Evolutionary conservation across 73 alveolate genomes (phyloP), one percentile per base, ranked within the genome.

Genomic region (Paramecium sexaurelia): DNA sequence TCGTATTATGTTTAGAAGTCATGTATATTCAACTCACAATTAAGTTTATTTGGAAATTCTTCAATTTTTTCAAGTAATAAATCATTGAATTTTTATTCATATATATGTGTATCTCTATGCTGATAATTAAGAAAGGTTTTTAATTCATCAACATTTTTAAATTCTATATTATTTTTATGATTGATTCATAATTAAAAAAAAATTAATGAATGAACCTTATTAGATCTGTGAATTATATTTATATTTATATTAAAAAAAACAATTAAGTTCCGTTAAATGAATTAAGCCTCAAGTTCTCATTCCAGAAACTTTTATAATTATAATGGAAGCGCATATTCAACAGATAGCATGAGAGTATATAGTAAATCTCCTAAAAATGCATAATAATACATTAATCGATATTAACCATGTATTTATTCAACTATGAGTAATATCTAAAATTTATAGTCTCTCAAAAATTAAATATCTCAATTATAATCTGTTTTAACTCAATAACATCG

Each of bases 221-320:
- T 17, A 13, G 67, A 51, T 51, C 13, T 17, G 15, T 1, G 19
- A 20, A 51, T n/a, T 51, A n/a, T n/a, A 51, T 51, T 51, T 51
- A 51, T 51, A 51, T 51, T 51, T 51, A 35, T 4, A n/a, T n/a
- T n/a, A 9, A 61, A 61, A 61, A 61, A 11, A 11, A 29, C 43
- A 61, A 61, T 61, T 61, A 61, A 61, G 83, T 61, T 61, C 78
- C 83, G 83, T 61, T 61, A 61, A 61, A 61, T 61, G 83, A 61
- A 61, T 61, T 61, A 61, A 61, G 83, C 83, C 8, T 61, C 83
- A 61, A 61, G 43, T 61, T 61, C 83, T 26, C 47, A 26, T 9
- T 29, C 83, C 32, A 71, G 43, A 37, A 71, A 71, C 43, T 36
- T 71, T 37, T 45, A 78, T 43, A 40, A 22, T 17, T 41, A 40